Percentiles rank a stretch among this genome's conserved stretches.
These are phyloP conservation scores for Chlamydomonas urium DNA, from an alignment of 139 green algal species.

Conservation along the genomic window DNA sequence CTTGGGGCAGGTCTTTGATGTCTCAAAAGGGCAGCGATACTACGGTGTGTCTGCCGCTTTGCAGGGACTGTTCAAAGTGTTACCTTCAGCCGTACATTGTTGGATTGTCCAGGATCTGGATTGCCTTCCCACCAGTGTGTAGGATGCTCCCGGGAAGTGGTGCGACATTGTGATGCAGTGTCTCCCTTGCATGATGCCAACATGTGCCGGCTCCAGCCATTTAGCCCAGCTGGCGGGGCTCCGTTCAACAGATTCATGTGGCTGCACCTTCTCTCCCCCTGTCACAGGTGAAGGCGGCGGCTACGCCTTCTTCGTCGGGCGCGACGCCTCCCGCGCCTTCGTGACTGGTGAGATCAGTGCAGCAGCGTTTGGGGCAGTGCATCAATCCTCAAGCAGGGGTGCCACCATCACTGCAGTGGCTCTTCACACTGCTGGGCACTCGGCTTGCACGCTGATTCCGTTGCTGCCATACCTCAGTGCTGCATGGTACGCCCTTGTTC, in stretches of 20 bases:
- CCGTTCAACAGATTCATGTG: too few species aligned
- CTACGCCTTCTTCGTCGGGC: slow-evolving; percentile 39
- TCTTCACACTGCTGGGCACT: too few species aligned
- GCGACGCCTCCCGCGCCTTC: slow-evolving; percentile 36
- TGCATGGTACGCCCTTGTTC: too few species aligned
- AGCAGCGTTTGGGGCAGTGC: background rate
- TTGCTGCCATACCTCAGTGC: too few species aligned
- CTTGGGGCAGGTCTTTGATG: slow-evolving; percentile 70
- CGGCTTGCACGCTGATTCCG: too few species aligned
- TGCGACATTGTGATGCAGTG: background rate
- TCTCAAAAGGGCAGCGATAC: slow-evolving; percentile 33
- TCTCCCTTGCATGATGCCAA: background rate
- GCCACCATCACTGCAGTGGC: too few species aligned
- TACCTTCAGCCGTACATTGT: background rate
- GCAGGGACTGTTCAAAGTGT: background rate
- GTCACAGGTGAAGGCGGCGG: slow-evolving; percentile 16
- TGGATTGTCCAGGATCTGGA: background rate
- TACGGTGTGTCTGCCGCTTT: slow-evolving; percentile 16
- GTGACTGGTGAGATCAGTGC: slow-evolving; percentile 39
- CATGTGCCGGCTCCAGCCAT: background rate
- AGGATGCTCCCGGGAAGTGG: background rate
- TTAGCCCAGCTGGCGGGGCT: background rate
- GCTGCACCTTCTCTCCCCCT: background rate
- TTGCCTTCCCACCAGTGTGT: background rate
- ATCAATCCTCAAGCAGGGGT: too few species aligned